A percentile compares a stretch with the other conserved stretches of the same genome.
These are phyloP conservation scores for Theileria annulata DNA, from an alignment of 169 alveolate species.

Conservation along the genomic window DNA sequence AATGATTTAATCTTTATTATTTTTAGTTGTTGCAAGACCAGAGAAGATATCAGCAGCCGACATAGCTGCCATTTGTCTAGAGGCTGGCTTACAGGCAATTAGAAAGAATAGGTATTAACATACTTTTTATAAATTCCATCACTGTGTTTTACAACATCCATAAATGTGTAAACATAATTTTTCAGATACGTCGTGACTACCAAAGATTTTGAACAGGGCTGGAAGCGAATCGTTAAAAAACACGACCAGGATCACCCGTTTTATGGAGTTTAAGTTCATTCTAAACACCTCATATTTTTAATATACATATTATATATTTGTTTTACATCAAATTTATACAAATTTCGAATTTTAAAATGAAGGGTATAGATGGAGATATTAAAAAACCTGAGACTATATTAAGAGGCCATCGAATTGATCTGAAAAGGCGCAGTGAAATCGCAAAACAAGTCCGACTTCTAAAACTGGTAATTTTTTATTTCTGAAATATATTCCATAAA, in stretches of 20 bases:
- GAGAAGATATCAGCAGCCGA: constrained; percentile 98
- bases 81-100: constrained; percentile 99
- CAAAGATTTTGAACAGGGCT: constrained; percentile 96
- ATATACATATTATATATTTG: neutral
- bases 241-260: constrained; percentile 92
- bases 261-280: constrained; percentile 79
- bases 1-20: neutral
- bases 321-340: neutral
- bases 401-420: constrained; percentile 51
- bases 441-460: constrained; percentile 44
- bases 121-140: neutral
- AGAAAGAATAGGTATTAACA: constrained; percentile 90
- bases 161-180: neutral
- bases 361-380: constrained; percentile 19
- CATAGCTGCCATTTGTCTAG: constrained; percentile 97
- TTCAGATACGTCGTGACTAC: constrained; percentile 91
- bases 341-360: constrained; percentile 23
- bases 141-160: neutral
- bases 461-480: constrained; percentile 39
- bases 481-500: neutral
- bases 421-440: constrained; percentile 35
- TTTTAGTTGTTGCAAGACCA: constrained; percentile 91
- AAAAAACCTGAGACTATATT: constrained; percentile 46
- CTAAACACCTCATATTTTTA: neutral
- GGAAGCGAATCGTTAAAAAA: constrained; percentile 93